Percentiles rank a stretch among this genome's conserved stretches.
Conservation (phyloP, 2,329 filamentous ascomycete species). For the Tolypocladium endophyticum region DNA sequence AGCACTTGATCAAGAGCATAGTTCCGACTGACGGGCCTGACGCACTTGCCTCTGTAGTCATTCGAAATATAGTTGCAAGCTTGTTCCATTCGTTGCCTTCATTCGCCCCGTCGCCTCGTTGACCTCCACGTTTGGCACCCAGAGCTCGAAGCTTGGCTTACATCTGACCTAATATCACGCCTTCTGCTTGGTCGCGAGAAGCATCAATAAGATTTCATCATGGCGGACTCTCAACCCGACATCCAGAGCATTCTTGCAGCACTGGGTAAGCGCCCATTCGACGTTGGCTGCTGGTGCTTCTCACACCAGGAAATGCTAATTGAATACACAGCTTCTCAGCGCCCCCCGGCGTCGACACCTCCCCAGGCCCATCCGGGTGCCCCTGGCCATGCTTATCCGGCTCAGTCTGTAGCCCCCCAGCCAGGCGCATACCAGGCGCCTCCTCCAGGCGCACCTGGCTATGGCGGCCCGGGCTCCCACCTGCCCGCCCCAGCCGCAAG, state of each 20-base stretch:
- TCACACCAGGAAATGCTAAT: neutral
- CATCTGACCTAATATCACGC: neutral
- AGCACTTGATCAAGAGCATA: neutral
- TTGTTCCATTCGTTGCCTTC: neutral
- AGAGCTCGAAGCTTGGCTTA: neutral
- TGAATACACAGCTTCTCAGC: conserved; percentile 29
- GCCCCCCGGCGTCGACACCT: conserved; percentile 29
- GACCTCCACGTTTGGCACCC: neutral
- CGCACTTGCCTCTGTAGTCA: neutral
- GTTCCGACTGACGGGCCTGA: neutral
- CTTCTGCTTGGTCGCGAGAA: neutral
- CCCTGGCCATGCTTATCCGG: conserved; percentile 26
- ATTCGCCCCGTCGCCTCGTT: neutral
- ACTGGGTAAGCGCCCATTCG: conserved; percentile 26
- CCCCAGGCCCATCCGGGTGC: conserved; percentile 29
- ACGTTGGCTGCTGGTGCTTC: no score
- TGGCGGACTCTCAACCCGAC: conserved; percentile 28
- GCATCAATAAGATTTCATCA: conserved; percentile 6
- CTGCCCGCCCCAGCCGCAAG: conserved; percentile 61
- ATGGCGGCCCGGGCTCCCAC: conserved; percentile 29
- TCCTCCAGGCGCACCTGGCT: conserved; percentile 21
- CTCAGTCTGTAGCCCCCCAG: conserved; percentile 24
- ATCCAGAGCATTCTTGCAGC: conserved; percentile 38
- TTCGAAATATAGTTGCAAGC: neutral
- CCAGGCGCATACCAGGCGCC: conserved; percentile 26